Conservation (phyloP, 371 early-diverging fungal genomes). For the Globomyces sp. region DNA sequence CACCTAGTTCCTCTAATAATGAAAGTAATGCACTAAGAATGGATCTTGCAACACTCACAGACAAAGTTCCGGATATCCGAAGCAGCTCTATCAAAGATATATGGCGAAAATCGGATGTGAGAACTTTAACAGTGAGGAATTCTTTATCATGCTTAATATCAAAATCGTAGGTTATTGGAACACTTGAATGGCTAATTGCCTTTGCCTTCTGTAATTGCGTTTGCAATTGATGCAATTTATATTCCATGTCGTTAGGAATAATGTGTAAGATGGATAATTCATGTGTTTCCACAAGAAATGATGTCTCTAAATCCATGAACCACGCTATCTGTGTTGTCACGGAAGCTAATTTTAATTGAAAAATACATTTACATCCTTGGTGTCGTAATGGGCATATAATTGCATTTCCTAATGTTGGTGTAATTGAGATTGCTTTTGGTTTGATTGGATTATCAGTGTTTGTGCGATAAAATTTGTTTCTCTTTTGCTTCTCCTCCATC, state of each 20-base stretch:
- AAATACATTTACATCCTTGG: not conserved
- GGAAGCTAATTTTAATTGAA: not conserved
- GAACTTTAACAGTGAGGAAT: too few relatives aligned
- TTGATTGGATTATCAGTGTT: not conserved
- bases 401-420: conserved; percentile 3
- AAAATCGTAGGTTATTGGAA: conserved; percentile 8
- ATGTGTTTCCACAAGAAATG: conserved; percentile 1
- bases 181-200: not conserved
- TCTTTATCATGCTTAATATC: not conserved
- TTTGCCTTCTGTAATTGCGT: conserved; percentile 13
- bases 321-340: conserved; percentile 2
- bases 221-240: not conserved
- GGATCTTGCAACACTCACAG: too few relatives aligned
- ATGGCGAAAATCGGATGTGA: too few relatives aligned
- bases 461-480: not conserved
- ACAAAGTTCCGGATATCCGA: too few relatives aligned
- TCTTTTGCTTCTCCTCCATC: not conserved
- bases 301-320: not conserved
- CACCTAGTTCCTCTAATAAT: too few relatives aligned
- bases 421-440: not conserved
- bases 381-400: conserved; percentile 6
- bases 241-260: not conserved
- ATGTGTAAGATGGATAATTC: not conserved
- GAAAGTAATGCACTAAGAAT: too few relatives aligned
- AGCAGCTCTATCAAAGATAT: too few relatives aligned